These are phyloP conservation scores for Fraxinus greggii DNA, from an alignment of 305 asterid genomes.

Conservation along the genomic window DNA sequence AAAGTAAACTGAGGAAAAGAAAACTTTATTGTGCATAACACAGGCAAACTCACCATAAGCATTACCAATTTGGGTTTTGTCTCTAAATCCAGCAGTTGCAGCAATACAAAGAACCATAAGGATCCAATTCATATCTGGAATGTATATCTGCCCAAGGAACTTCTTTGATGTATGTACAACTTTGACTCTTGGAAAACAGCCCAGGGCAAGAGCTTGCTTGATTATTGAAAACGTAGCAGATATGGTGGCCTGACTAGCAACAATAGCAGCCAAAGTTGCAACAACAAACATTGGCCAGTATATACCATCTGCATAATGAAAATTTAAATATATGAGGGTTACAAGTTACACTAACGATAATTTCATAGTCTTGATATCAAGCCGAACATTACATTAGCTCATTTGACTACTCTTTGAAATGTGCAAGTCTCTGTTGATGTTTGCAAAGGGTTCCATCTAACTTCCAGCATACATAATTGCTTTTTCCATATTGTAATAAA, in stretches of 20 bases:
- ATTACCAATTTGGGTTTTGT: constrained; percentile 92
- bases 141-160: constrained; percentile 86
- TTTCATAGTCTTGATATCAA: not conserved
- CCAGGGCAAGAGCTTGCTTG: constrained; percentile 96
- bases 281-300: constrained; percentile 89
- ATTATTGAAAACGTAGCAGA: constrained; percentile 91
- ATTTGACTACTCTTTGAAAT: not conserved
- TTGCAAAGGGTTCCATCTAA: not conserved
- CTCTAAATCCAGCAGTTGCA: constrained; percentile 91
- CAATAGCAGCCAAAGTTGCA: constrained; percentile 90
- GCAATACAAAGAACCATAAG: constrained; percentile 93
- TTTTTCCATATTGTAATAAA: not conserved
- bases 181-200: constrained; percentile 94
- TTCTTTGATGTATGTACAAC: constrained; percentile 90
- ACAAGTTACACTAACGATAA: not conserved
- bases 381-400: not conserved
- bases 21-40: not conserved
- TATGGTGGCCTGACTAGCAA: constrained; percentile 96
- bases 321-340: not conserved
- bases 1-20: not conserved
- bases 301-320: constrained; percentile 54
- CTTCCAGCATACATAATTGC: not conserved
- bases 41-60: constrained; percentile 66
- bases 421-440: not conserved
- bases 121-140: constrained; percentile 95